Percentiles rank a stretch among this genome's conserved stretches.
Evolutionary conservation across 495 filamentous ascomycete genomes (phyloP).

Genomic region (Cudoniella acicularis): DNA sequence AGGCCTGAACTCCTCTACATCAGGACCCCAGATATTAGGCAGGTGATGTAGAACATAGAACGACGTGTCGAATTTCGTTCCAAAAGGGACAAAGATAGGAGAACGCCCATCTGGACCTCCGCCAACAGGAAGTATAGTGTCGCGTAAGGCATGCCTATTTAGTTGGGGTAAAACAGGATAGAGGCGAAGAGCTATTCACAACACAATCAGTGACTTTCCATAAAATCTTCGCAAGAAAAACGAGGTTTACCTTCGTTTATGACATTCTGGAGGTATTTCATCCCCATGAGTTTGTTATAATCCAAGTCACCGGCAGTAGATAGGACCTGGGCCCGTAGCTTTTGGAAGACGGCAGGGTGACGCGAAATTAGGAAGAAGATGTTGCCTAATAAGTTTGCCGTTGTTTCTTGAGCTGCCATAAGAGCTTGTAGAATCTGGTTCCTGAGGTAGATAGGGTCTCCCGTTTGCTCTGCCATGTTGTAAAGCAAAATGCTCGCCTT

Average conservation of each 20-base stretch:
- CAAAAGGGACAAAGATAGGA: constrained; percentile 40
- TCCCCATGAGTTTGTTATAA: constrained; percentile 25
- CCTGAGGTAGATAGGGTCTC: constrained; percentile 26
- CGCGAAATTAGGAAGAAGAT: constrained; percentile 18
- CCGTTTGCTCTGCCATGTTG: constrained; percentile 10
- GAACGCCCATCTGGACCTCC: constrained; percentile 43
- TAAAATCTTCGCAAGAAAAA: too few relatives aligned
- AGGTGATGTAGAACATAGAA: constrained; percentile 37
- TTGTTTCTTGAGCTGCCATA: constrained; percentile 31
- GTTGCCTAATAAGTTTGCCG: constrained; percentile 22
- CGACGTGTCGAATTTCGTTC: constrained; percentile 33
- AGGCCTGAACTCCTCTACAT: constrained; percentile 30
- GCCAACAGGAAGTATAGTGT: constrained; percentile 46
- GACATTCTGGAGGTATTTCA: constrained; percentile 46
- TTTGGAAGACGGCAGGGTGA: background rate
- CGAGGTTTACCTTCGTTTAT: constrained; percentile 44
- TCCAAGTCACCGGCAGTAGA: background rate
- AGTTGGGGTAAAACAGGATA: constrained; percentile 49
- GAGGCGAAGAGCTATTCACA: constrained; percentile 16
- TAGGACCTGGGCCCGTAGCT: background rate
- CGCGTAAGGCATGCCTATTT: constrained; percentile 29
- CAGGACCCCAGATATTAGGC: constrained; percentile 28
- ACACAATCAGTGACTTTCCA: constrained; percentile 13
- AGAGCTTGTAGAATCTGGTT: constrained; percentile 30
- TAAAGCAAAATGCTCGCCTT: background rate